Evolutionary conservation across 306 rosid species (phyloP).

Genomic region (Alnus glutinosa): DNA sequence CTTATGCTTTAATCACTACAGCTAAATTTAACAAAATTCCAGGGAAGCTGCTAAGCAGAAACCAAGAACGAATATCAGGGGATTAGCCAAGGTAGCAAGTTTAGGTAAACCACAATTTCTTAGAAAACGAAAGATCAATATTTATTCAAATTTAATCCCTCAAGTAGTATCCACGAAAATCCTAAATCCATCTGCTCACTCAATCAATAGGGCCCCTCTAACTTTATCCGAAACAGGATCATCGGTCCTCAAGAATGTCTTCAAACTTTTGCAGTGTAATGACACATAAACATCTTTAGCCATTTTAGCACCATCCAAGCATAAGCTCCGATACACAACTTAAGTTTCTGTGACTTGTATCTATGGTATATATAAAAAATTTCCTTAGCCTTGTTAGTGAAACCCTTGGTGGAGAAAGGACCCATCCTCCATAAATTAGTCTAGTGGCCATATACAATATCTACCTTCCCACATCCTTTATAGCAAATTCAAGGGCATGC

Average conservation of each 20-base stretch:
- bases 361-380: neutral
- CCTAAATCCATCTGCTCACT: neutral
- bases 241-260: neutral
- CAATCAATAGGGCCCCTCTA: neutral
- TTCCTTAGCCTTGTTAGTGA: neutral
- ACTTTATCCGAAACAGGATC: neutral
- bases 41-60: neutral
- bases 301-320: neutral
- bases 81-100: constrained; percentile 1
- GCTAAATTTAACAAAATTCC: neutral
- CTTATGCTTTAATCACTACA: neutral
- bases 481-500: neutral
- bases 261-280: neutral
- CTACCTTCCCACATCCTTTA: neutral
- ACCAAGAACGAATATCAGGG: neutral
- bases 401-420: neutral
- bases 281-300: neutral
- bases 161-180: neutral
- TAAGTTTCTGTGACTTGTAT: neutral
- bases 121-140: neutral
- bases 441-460: neutral
- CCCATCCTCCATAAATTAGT: neutral
- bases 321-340: neutral
- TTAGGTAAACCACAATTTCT: neutral
- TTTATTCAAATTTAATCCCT: neutral